These are phyloP conservation scores for Exophiala aquamarina DNA, from an alignment of 2,329 filamentous ascomycete species.

Conservation along the genomic window DNA sequence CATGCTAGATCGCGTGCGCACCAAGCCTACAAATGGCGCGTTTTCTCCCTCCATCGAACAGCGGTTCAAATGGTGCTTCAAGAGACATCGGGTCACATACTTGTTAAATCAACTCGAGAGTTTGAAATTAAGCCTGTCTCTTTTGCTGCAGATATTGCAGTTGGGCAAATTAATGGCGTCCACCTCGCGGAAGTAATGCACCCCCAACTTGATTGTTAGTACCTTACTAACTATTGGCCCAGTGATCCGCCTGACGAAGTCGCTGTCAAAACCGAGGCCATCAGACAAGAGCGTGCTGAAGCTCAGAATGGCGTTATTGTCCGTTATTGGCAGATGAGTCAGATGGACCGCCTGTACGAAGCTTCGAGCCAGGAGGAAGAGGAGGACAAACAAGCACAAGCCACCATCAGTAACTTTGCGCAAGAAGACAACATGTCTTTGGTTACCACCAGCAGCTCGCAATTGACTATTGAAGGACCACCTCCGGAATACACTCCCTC, in stretches of 20 bases:
- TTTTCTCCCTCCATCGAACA: conserved; percentile 34
- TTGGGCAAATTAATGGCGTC: conserved; percentile 36
- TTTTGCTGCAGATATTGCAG: conserved; percentile 41
- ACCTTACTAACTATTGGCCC: background rate
- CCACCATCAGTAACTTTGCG: conserved; percentile 12
- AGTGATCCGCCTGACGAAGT: conserved; percentile 26
- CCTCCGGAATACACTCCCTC: conserved; percentile 21
- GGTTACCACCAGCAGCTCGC: conserved; percentile 7
- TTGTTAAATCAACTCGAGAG: conserved; percentile 42
- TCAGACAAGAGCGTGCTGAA: conserved; percentile 42
- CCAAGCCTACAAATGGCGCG: conserved; percentile 29
- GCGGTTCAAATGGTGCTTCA: conserved; percentile 42
- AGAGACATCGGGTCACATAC: conserved; percentile 42
- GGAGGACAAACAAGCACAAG: conserved; percentile 28
- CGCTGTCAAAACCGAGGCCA: conserved; percentile 32
- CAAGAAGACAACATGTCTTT: conserved; percentile 17
- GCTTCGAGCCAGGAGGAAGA: conserved; percentile 36
- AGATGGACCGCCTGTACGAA: conserved; percentile 39
- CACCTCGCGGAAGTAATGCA: conserved; percentile 27
- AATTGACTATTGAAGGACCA: conserved; percentile 6
- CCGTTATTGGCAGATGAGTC: conserved; percentile 41
- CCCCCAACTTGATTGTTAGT: background rate
- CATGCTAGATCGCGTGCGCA: conserved; percentile 39
- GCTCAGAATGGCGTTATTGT: conserved; percentile 45
- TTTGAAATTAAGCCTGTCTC: conserved; percentile 41